phyloP scores from a whole-genome alignment of 192 early-diverging fungal genomes.

The Haplosporangium gracile region DNA sequence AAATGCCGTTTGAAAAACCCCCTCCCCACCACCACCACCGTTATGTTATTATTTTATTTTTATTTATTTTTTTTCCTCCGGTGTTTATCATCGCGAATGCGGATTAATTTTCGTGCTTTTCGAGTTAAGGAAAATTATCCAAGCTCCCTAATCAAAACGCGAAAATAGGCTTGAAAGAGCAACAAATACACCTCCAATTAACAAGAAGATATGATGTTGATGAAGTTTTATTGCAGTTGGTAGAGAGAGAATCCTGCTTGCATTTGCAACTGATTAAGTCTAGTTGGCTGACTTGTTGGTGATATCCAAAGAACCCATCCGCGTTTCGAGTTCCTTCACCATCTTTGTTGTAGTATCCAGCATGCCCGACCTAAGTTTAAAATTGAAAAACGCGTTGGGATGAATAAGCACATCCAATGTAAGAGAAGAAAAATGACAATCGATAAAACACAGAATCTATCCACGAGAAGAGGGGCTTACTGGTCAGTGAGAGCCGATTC shows the following conservation, averaged over 20 bases:
- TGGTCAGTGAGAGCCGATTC: constrained; percentile 20
- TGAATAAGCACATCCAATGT: neutral
- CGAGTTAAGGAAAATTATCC: too few relatives aligned
- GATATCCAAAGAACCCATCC: constrained; percentile 27
- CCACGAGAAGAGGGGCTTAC: constrained; percentile 18
- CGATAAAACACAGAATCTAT: neutral
- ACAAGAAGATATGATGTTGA: too few relatives aligned
- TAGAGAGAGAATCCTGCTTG: neutral
- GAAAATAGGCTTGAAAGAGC: too few relatives aligned
- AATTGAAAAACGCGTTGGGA: neutral
- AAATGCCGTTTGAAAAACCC: too few relatives aligned
- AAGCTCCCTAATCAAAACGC: too few relatives aligned
- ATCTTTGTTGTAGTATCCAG: constrained; percentile 40
- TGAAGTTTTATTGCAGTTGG: neutral
- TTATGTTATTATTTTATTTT: too few relatives aligned
- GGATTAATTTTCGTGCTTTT: too few relatives aligned
- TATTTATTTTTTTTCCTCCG: too few relatives aligned
- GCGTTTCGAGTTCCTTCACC: constrained; percentile 21
- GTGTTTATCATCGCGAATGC: too few relatives aligned
- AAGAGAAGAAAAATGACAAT: neutral
- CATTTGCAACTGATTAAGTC: neutral
- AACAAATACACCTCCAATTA: too few relatives aligned
- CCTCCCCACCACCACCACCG: too few relatives aligned
- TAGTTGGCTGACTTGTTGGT: neutral
- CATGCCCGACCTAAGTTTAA: constrained; percentile 7